Conservation (phyloP, 768 basidiomycete genomes). For the Tylopilus plumbeoviolaceoides region DNA sequence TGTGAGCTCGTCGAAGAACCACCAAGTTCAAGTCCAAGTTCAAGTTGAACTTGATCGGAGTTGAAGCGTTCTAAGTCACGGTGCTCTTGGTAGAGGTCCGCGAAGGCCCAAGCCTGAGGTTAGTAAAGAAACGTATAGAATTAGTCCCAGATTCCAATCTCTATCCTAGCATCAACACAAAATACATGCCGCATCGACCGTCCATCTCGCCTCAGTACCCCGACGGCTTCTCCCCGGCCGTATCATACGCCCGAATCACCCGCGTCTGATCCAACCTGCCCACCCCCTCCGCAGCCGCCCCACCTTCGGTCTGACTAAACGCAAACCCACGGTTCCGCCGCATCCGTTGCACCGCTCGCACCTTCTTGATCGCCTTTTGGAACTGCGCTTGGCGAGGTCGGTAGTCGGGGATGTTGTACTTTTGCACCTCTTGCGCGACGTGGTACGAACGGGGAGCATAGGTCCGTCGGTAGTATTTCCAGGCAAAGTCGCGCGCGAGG, state of each 20-base stretch:
- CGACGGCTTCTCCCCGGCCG: slow-evolving; percentile 70
- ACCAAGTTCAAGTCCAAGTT: too few relatives aligned
- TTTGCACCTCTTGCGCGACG: slow-evolving; percentile 98
- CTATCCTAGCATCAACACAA: background rate
- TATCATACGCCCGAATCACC: slow-evolving; percentile 85
- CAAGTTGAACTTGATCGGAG: too few relatives aligned
- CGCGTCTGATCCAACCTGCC: slow-evolving; percentile 76
- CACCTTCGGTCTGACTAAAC: slow-evolving; percentile 94
- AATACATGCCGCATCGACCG: too few relatives aligned
- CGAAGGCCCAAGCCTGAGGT: too few relatives aligned
- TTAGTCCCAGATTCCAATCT: background rate
- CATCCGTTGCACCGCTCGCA: slow-evolving; percentile 97
- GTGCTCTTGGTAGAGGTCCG: too few relatives aligned
- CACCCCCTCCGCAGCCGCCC: slow-evolving; percentile 11
- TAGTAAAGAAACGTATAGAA: too few relatives aligned
- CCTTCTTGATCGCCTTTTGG: slow-evolving; percentile 99
- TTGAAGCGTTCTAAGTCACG: too few relatives aligned
- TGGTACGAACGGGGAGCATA: slow-evolving; percentile 93
- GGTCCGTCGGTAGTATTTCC: slow-evolving; percentile 97
- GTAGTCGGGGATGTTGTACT: slow-evolving; percentile 97
- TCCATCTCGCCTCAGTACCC: slow-evolving; percentile 59
- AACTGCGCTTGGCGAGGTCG: slow-evolving; percentile 98
- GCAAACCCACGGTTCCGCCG: slow-evolving; percentile 95
- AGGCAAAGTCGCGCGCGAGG: slow-evolving; percentile 82
- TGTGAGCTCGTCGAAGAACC: too few relatives aligned